Percentiles rank a stretch among this genome's conserved stretches.
phyloP scores from a whole-genome alignment of 352 stramenopile species.

The Paralagenidium karlingii region DNA sequence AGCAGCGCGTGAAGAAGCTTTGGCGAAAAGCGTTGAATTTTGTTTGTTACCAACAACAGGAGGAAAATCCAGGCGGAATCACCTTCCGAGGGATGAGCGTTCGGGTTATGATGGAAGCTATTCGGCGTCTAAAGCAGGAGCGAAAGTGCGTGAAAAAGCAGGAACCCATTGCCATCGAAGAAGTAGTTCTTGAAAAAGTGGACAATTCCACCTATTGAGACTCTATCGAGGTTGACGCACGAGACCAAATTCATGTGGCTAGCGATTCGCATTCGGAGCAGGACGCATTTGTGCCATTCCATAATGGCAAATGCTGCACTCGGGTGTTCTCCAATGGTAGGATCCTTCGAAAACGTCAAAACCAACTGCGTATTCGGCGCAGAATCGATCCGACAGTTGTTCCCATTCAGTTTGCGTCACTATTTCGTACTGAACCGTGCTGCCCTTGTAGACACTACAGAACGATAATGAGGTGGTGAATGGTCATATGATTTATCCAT shows the following conservation, averaged over 20 bases:
- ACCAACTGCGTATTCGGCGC: slow-evolving; percentile 64
- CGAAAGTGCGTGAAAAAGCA: no score
- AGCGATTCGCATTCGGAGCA: no score
- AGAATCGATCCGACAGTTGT: slow-evolving; percentile 63
- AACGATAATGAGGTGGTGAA: slow-evolving; percentile 1
- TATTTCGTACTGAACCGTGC: slow-evolving; percentile 74
- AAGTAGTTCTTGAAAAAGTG: no score
- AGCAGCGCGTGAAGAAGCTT: slow-evolving; percentile 15
- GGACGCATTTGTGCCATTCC: no score
- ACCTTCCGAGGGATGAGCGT: slow-evolving; percentile 35
- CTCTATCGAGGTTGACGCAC: no score
- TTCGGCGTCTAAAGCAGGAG: slow-evolving; percentile 18
- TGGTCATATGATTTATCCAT: not conserved
- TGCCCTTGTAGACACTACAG: slow-evolving; percentile 26
- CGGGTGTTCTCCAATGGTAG: slow-evolving; percentile 72
- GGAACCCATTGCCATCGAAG: no score
- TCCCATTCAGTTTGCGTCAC: slow-evolving; percentile 74
- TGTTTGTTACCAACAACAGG: slow-evolving; percentile 33
- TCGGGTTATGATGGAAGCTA: slow-evolving; percentile 33
- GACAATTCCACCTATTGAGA: no score
- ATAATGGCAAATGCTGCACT: slow-evolving; percentile 74
- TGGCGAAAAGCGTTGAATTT: slow-evolving; percentile 48
- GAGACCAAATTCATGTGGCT: no score
- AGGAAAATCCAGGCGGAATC: slow-evolving; percentile 18
- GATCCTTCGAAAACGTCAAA: slow-evolving; percentile 69